Evolutionary conservation across 768 basidiomycete species (phyloP).

Genomic region (Suillus decipiens): DNA sequence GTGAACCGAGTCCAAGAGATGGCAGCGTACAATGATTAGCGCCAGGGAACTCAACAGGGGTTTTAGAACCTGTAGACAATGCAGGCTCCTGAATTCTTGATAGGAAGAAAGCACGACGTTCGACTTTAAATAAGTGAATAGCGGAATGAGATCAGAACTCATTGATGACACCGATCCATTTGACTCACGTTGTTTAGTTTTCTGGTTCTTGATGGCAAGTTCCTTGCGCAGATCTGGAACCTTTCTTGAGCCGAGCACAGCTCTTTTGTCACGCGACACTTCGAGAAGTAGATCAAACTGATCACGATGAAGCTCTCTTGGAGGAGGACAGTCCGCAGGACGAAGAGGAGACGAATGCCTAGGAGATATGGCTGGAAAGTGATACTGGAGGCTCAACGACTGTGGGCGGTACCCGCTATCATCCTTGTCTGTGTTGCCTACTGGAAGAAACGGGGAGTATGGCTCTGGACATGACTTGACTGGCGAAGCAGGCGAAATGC

Average conservation of each 20-base stretch:
- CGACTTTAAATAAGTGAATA: slow-evolving; percentile 43
- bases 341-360: slow-evolving; percentile 54
- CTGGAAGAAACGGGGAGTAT: slow-evolving; percentile 59
- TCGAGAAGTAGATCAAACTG: slow-evolving; percentile 66
- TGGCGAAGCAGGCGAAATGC: slow-evolving; percentile 68
- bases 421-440: slow-evolving; percentile 31
- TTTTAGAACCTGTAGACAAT: slow-evolving; percentile 62
- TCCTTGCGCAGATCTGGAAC: slow-evolving; percentile 68
- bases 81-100: slow-evolving; percentile 72
- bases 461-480: slow-evolving; percentile 52
- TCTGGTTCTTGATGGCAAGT: slow-evolving; percentile 70
- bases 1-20: slow-evolving; percentile 66
- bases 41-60: slow-evolving; percentile 68
- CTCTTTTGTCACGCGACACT: slow-evolving; percentile 58
- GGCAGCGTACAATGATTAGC: slow-evolving; percentile 71
- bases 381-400: slow-evolving; percentile 57
- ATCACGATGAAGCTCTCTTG: slow-evolving; percentile 59
- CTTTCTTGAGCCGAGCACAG: slow-evolving; percentile 45
- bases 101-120: slow-evolving; percentile 74
- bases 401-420: slow-evolving; percentile 59
- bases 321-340: slow-evolving; percentile 38
- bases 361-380: slow-evolving; percentile 38
- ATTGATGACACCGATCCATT: slow-evolving; percentile 8
- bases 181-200: slow-evolving; percentile 69
- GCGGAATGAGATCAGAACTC: slow-evolving; percentile 8